Evolutionary conservation across 2,329 filamentous ascomycete genomes (phyloP).

Genomic region (Aspergillus sp.): DNA sequence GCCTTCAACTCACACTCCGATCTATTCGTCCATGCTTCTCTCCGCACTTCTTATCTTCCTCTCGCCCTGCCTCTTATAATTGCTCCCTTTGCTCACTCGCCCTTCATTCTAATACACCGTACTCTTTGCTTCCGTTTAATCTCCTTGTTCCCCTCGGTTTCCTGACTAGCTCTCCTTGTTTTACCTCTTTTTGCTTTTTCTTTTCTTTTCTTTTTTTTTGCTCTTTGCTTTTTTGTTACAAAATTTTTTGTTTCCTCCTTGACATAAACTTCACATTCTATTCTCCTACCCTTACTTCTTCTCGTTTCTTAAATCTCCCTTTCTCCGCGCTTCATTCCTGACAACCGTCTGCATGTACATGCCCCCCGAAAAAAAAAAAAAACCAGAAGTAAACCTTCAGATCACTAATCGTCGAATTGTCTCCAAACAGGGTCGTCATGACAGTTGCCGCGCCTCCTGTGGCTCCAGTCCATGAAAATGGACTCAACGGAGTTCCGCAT

Average conservation of each 20-base stretch:
- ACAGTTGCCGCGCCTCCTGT: conserved; percentile 38
- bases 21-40: conserved; percentile 2
- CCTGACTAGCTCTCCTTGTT: conserved; percentile 1
- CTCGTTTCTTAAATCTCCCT: background rate
- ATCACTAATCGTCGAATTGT: conserved; percentile 11
- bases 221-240: background rate
- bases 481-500: conserved; percentile 27
- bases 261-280: conserved; percentile 1
- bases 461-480: conserved; percentile 34
- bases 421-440: conserved; percentile 26
- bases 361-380: background rate
- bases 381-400: background rate
- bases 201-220: background rate
- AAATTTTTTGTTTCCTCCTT: background rate
- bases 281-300: background rate
- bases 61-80: conserved; percentile 7
- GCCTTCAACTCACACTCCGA: background rate
- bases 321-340: background rate
- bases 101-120: conserved; percentile 2
- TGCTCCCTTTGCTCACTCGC: conserved; percentile 5
- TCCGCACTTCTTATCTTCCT: background rate
- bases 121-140: background rate
- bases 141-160: background rate
- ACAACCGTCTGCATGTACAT: conserved; percentile 7
- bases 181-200: background rate